Conservation (phyloP, 2,329 filamentous ascomycete species). For the Paradendryphiella salina region DNA sequence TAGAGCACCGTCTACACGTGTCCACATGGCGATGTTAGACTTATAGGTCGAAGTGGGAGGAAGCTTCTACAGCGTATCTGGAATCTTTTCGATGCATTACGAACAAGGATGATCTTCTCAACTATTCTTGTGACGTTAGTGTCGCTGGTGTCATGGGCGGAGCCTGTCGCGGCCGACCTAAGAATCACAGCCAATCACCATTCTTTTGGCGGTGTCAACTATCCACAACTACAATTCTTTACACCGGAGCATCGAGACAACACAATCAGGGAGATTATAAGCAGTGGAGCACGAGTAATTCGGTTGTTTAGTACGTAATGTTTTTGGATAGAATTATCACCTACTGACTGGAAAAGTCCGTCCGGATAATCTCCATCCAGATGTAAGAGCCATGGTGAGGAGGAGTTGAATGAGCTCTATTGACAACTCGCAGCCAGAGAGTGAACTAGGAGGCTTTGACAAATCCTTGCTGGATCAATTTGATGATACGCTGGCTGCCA, state of each 20-base stretch:
- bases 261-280: slow-evolving; percentile 37
- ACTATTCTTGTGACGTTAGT: slow-evolving; percentile 24
- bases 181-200: slow-evolving; percentile 38
- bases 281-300: slow-evolving; percentile 38
- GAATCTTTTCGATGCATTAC: slow-evolving; percentile 12
- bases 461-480: slow-evolving; percentile 40
- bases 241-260: slow-evolving; percentile 33
- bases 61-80: background rate
- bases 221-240: slow-evolving; percentile 39
- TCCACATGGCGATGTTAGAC: slow-evolving; percentile 24
- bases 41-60: slow-evolving; percentile 27
- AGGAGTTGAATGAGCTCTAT: background rate
- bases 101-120: slow-evolving; percentile 30
- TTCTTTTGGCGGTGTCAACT: slow-evolving; percentile 44
- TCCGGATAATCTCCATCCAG: slow-evolving; percentile 33
- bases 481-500: slow-evolving; percentile 42
- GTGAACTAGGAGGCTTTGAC: slow-evolving; percentile 38
- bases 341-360: slow-evolving; percentile 20
- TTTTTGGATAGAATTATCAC: background rate
- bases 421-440: slow-evolving; percentile 29
- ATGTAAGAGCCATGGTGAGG: slow-evolving; percentile 22
- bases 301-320: slow-evolving; percentile 37
- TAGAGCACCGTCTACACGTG: slow-evolving; percentile 40
- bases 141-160: slow-evolving; percentile 18
- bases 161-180: slow-evolving; percentile 23